These are phyloP conservation scores for Aspergillus tanneri DNA, from an alignment of 2,329 filamentous ascomycete genomes.

Conservation along the genomic window DNA sequence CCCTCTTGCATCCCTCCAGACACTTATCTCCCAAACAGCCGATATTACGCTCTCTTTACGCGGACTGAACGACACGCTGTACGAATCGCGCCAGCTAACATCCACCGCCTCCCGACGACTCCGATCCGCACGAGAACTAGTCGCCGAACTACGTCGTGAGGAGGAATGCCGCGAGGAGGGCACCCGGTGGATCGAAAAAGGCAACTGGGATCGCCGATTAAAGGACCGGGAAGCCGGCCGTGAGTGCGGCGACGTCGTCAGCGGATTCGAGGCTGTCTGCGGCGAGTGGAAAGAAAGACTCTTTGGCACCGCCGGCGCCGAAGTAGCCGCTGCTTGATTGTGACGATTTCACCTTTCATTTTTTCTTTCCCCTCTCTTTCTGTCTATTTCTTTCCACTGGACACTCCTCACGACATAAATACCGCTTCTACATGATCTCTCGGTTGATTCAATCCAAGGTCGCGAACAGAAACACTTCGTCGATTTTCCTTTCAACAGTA, in stretches of 20 bases:
- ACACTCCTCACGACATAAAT: too few species aligned
- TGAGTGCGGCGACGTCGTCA: constrained; percentile 83
- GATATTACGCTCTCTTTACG: constrained; percentile 78
- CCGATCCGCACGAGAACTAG: constrained; percentile 77
- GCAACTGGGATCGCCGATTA: constrained; percentile 78
- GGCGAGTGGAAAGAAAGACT: constrained; percentile 77
- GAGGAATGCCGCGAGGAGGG: constrained; percentile 80
- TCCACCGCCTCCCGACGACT: constrained; percentile 76
- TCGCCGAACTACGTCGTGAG: constrained; percentile 80
- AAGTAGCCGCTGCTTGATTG: constrained; percentile 33
- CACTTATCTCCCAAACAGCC: constrained; percentile 67
- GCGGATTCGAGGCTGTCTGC: constrained; percentile 89
- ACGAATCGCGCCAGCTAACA: constrained; percentile 89
- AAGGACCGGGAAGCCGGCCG: constrained; percentile 75
- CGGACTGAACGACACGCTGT: constrained; percentile 83
- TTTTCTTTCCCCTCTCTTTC: background rate
- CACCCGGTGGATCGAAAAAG: constrained; percentile 73
- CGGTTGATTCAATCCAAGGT: too few species aligned
- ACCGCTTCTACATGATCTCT: too few species aligned
- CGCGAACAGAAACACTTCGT: too few species aligned
- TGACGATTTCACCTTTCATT: background rate
- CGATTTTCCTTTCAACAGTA: too few species aligned
- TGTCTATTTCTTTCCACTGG: background rate
- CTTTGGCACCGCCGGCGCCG: constrained; percentile 49
- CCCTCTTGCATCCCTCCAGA: constrained; percentile 64